Evolutionary conservation across 495 filamentous ascomycete species (phyloP), one percentile per base, ranked within the genome.

Genomic region (Usnea hakonensis): DNA sequence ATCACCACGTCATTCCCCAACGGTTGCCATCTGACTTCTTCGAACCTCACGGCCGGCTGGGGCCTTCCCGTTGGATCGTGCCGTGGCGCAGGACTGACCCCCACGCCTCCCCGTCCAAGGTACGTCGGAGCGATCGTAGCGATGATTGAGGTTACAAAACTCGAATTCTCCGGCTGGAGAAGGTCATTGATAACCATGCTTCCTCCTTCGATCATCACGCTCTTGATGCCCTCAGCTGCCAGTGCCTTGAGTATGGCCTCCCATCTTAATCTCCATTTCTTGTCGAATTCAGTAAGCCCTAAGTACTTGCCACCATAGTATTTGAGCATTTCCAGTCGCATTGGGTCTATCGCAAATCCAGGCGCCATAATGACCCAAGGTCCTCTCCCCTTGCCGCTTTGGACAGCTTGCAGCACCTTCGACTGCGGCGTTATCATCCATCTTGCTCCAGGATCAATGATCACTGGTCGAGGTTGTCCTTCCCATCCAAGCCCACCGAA

Each of bases 191-290:
- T 86, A 54, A 96, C 83, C 23, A 79, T 80, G 5, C 83, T 90
- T 19, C 91, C 91, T 0, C 91, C 91, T 73, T 96, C 91, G 43
- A 96, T 79, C 91, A 95, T 96, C 33, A 96, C 80, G 66, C 89
- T 93, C 30, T 79, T 76, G 60, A 95, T 75, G 0, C 87, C 86
- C 61, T 88, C 78, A 10, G 73, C 73, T 54, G 72, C 73, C 17
- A 93, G 69, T 26, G 75, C 77, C 40, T 73, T 71, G 14, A 94
- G 72, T 28, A 95, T 77, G 43, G 76, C 76, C 48, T 74, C 74
- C 90, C 90, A 95, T 7, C 75, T 69, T 38, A 86, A 64, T 55
- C 78, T 73, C 76, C 75, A 79, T 57, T 76, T 71, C 36, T 76
- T 74, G 57, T 79, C 79, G 60, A 78, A 81, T 53, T 78, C 75